These are phyloP conservation scores for Neophaeococcomyces mojaviensis DNA, from an alignment of 2,329 filamentous ascomycete species.

Conservation along the genomic window DNA sequence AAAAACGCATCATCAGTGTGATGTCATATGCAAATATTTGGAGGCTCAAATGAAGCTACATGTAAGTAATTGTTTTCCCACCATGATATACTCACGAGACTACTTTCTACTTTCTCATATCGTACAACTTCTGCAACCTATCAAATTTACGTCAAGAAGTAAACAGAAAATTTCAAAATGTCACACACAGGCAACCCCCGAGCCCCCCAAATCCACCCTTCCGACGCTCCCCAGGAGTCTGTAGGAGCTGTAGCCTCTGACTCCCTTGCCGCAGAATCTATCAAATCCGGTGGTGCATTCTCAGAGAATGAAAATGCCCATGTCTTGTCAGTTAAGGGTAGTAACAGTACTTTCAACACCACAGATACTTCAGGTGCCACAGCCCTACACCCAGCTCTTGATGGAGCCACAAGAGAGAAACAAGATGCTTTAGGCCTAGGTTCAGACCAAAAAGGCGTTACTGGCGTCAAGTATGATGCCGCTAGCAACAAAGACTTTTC, in stretches of 20 bases:
- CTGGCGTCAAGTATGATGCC: conserved; percentile 30
- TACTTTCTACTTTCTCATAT: no score
- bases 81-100: no score
- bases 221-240: conserved; percentile 50
- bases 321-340: conserved; percentile 42
- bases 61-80: no score
- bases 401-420: conserved; percentile 40
- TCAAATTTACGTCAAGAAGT: no score
- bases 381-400: conserved; percentile 41
- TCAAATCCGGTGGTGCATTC: conserved; percentile 53
- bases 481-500: conserved; percentile 33
- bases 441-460: conserved; percentile 31
- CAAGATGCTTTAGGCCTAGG: conserved; percentile 35
- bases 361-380: conserved; percentile 48
- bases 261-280: conserved; percentile 70
- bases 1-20: no score
- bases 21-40: no score
- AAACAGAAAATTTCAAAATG: conserved; percentile 8
- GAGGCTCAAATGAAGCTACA: no score
- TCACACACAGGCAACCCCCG: conserved; percentile 16
- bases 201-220: conserved; percentile 41
- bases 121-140: no score
- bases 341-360: conserved; percentile 49
- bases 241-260: conserved; percentile 58
- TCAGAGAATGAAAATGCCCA: conserved; percentile 50